These are phyloP conservation scores for Yarrowia sp. DNA, from an alignment of 805 yeast species.

Conservation along the genomic window DNA sequence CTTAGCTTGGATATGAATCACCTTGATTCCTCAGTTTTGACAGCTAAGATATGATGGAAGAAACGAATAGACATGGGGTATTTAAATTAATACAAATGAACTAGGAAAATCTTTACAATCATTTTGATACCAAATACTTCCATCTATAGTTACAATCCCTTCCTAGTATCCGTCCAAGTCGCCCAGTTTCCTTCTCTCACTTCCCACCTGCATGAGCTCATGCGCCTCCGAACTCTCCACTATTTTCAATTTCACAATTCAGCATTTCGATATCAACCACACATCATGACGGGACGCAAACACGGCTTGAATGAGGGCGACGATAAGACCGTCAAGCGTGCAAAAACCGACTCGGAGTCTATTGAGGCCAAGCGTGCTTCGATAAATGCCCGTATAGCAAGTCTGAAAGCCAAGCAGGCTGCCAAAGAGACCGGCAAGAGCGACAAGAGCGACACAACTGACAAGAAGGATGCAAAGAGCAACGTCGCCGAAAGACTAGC, in stretches of 20 bases:
- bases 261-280: neutral
- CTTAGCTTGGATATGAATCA: too few relatives aligned
- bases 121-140: neutral
- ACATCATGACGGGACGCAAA: slow-evolving; percentile 35
- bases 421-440: slow-evolving; percentile 4
- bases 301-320: slow-evolving; percentile 22
- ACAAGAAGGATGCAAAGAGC: slow-evolving; percentile 8
- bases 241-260: slow-evolving; percentile 3
- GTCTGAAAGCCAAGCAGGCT: slow-evolving; percentile 7
- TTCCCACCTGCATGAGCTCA: neutral
- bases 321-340: slow-evolving; percentile 22
- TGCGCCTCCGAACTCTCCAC: slow-evolving; percentile 28
- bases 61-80: too few relatives aligned
- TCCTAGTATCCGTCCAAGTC: neutral
- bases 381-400: slow-evolving; percentile 2
- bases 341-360: slow-evolving; percentile 21
- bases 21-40: too few relatives aligned
- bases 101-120: too few relatives aligned
- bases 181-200: neutral
- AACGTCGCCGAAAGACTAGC: slow-evolving; percentile 21
- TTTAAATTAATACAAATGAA: too few relatives aligned
- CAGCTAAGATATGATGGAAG: too few relatives aligned
- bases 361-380: slow-evolving; percentile 29
- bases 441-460: slow-evolving; percentile 1
- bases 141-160: neutral